Base-by-base conservation (phyloP, 108 stramenopile species). In the Cyclotella choctawhatcheeana region DNA sequence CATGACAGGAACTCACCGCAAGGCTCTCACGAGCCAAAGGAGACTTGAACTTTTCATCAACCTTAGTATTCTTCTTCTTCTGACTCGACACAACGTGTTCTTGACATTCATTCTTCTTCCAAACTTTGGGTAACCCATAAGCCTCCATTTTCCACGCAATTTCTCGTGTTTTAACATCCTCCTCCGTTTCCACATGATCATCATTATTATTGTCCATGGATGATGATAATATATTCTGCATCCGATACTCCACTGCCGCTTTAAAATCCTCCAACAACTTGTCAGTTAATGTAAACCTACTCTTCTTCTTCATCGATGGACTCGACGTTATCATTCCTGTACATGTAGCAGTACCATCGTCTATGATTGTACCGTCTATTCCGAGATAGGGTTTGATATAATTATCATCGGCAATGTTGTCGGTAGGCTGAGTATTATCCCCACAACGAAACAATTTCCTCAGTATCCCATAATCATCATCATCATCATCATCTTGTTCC, bases 91-190 rank as follows among this genome's bases (percentile, higher is more conserved):
- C n/a, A n/a, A n/a, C 45, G 20, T 45, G 44, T 40, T 24, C 54
- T 40, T 40, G 37, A 12, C 6, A 10, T 10, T 40, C 37, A 10
- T n/a, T 2, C 51, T 22, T 18, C 22, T 22, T 27, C 30, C 47
- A 18, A 30, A 25, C 22, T 44, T 31, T 56, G 24, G 77, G 77
- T 27, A 77, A 58, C 30, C 77, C 77, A 69, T 77, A 77, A 4
- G 77, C 63, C 25, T 77, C 32, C 30, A 77, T 58, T 37, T 60
- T 77, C 2, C 63, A 44, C 27, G 63, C 77, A 51, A 77, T 58
- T 22, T 77, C 64, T 44, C 40, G 70, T 18, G 69, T 77, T 31
- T 53, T 48, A 14, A 79, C 14, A 52, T 26, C 43, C 18, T 64
- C 69, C 34, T 37, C 64, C 37, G 27, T 53, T 30, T 58, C 64